These are phyloP conservation scores for Neoboletus brunneissimus DNA, from an alignment of 768 basidiomycete genomes.

Conservation along the genomic window DNA sequence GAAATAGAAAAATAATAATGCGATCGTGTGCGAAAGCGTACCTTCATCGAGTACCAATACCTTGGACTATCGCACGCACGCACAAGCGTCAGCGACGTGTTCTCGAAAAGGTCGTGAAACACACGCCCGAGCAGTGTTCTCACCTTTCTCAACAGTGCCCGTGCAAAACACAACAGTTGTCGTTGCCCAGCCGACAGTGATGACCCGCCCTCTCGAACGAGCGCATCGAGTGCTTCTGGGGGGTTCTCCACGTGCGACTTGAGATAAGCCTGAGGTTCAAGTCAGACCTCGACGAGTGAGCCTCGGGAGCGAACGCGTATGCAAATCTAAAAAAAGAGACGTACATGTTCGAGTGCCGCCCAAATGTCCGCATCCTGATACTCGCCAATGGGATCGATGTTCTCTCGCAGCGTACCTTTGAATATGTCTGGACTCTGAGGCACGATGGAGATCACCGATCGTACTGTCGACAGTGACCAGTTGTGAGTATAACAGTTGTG, in stretches of 20 bases:
- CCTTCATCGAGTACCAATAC: neutral
- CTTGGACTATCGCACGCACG: neutral
- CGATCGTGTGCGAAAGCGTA: neutral
- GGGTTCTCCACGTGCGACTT: neutral
- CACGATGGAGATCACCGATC: too few relatives aligned
- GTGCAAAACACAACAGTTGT: neutral
- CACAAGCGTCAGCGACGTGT: too few relatives aligned
- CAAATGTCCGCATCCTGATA: neutral
- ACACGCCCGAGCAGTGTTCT: neutral
- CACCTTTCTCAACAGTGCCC: too few relatives aligned
- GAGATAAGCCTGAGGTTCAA: neutral
- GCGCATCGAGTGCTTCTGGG: neutral
- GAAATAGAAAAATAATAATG: neutral
- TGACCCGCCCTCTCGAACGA: neutral
- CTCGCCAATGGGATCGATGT: neutral
- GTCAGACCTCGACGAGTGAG: neutral
- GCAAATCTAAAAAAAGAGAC: too few relatives aligned
- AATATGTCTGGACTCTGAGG: too few relatives aligned
- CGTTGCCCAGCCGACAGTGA: neutral
- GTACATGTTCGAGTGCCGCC: too few relatives aligned
- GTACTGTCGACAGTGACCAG: too few relatives aligned
- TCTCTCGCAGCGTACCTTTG: neutral
- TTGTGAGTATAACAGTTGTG: too few relatives aligned
- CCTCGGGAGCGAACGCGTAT: too few relatives aligned
- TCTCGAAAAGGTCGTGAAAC: too few relatives aligned